phyloP scores from a whole-genome alignment of 139 green algal species.

The Chlamydomonas applanata region DNA sequence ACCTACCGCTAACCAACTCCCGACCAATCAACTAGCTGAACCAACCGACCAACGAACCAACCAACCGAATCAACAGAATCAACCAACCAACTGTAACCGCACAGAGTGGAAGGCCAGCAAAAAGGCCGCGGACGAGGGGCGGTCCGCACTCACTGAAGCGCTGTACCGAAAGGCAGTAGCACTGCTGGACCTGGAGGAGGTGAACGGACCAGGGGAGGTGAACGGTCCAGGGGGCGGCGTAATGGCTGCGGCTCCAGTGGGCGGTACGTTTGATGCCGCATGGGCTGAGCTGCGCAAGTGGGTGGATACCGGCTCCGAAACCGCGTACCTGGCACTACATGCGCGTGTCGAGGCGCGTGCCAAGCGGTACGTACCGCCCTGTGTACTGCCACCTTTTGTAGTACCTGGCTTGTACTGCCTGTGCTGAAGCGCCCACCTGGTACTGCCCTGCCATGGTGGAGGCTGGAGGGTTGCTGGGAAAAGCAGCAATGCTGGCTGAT shows the following conservation, averaged over 20 bases:
- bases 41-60: no score
- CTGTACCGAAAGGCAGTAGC: slow-evolving; percentile 50
- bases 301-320: slow-evolving; percentile 56
- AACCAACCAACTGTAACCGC: no score
- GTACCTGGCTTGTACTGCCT: no score
- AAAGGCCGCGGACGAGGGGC: slow-evolving; percentile 56
- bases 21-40: no score
- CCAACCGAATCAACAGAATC: no score
- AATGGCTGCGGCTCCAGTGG: background rate
- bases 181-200: slow-evolving; percentile 50
- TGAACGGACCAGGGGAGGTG: background rate
- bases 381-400: no score
- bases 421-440: no score
- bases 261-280: background rate
- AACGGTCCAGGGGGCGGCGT: background rate
- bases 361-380: no score
- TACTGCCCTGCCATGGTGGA: no score
- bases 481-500: no score
- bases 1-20: no score
- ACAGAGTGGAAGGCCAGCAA: slow-evolving; percentile 33
- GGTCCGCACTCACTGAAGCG: slow-evolving; percentile 66
- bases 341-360: slow-evolving; percentile 50
- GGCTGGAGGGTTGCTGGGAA: no score
- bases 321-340: slow-evolving; percentile 57
- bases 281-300: slow-evolving; percentile 53